Evolutionary conservation across 2,329 filamentous ascomycete species (phyloP).

Genomic region (Xylariomycetidae sp.): DNA sequence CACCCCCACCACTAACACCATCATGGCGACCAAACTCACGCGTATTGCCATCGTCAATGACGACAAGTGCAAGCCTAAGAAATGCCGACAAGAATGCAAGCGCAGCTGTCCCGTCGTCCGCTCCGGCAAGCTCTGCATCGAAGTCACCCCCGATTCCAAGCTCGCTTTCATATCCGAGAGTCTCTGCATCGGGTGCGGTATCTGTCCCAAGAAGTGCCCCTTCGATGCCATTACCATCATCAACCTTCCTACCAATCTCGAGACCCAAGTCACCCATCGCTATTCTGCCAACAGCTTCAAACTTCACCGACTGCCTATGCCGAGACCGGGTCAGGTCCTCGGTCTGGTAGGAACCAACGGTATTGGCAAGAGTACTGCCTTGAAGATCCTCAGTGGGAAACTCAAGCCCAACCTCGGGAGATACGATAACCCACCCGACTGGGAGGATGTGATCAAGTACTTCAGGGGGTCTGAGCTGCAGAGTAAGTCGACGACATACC

Average conservation of each 20-base stretch:
- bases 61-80: constrained; percentile 98
- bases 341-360: constrained; percentile 98
- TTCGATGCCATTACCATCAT: constrained; percentile 99
- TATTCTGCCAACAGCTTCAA: constrained; percentile 99
- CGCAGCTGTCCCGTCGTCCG: constrained; percentile 87
- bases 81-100: constrained; percentile 99
- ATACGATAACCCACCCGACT: constrained; percentile 95
- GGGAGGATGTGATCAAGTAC: constrained; percentile 98
- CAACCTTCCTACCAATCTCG: constrained; percentile 98
- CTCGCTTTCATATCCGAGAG: constrained; percentile 98
- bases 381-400: constrained; percentile 98
- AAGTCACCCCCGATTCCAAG: constrained; percentile 82
- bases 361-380: constrained; percentile 99
- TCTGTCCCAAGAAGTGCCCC: constrained; percentile 98
- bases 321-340: constrained; percentile 88
- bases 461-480: constrained; percentile 97
- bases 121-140: constrained; percentile 95
- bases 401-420: constrained; percentile 95
- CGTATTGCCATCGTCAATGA: constrained; percentile 98
- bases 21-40: too few relatives aligned
- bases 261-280: constrained; percentile 95
- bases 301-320: constrained; percentile 93
- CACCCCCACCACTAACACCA: too few relatives aligned
- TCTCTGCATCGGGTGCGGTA: constrained; percentile 97
- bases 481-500: constrained; percentile 58